Percentiles rank a stretch among this genome's conserved stretches.
Conservation (phyloP, 768 basidiomycete species). For the Leccinum incarnatum region DNA sequence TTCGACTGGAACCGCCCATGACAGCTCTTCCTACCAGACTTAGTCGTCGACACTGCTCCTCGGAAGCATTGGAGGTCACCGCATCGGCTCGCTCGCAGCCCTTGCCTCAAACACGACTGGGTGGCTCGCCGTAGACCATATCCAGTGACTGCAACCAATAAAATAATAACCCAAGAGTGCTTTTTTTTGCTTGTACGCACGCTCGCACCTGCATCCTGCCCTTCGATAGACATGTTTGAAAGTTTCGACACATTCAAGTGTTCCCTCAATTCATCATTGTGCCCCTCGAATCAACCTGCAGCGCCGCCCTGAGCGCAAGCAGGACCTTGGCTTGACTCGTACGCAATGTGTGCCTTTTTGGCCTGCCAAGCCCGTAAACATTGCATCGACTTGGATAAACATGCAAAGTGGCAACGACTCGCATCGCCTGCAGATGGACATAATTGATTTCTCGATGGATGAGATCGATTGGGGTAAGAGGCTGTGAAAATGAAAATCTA, state of each 20-base stretch:
- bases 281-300: too few relatives aligned
- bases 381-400: too few relatives aligned
- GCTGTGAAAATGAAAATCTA: not conserved
- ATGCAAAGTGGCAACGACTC: too few relatives aligned
- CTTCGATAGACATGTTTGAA: too few relatives aligned
- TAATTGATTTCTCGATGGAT: not conserved
- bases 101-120: conserved; percentile 42
- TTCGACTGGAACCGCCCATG: conserved; percentile 97
- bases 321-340: too few relatives aligned
- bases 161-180: conserved; percentile 11
- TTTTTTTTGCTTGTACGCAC: conserved; percentile 1
- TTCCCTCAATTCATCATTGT: too few relatives aligned
- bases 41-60: conserved; percentile 82
- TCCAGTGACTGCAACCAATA: conserved; percentile 19
- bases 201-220: too few relatives aligned
- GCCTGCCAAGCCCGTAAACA: too few relatives aligned
- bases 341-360: too few relatives aligned
- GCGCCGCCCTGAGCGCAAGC: too few relatives aligned
- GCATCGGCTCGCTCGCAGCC: conserved; percentile 54
- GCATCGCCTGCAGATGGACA: too few relatives aligned
- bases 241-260: too few relatives aligned
- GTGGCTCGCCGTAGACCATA: conserved; percentile 40
- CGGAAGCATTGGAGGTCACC: conserved; percentile 68
- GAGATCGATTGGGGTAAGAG: not conserved
- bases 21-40: conserved; percentile 63